These are phyloP conservation scores for Rhizopogon roseolus DNA, from an alignment of 768 basidiomycete genomes.

Conservation along the genomic window DNA sequence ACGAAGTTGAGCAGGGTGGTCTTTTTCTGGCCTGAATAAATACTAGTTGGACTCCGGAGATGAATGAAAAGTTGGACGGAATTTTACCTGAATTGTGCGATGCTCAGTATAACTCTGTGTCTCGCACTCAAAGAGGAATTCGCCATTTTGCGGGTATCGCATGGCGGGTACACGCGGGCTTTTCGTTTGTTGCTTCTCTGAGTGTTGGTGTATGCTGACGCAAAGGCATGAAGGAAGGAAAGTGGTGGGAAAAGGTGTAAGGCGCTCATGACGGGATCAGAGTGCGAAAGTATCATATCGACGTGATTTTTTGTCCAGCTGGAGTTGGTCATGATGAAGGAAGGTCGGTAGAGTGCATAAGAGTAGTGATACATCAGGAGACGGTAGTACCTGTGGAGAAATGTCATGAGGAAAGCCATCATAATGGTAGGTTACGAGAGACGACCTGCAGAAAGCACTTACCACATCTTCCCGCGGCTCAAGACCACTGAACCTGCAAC, in stretches of 20 bases:
- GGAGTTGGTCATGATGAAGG: slow-evolving; percentile 90
- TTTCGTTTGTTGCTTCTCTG: slow-evolving; percentile 86
- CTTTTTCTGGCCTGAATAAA: slow-evolving; percentile 80
- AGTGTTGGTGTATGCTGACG: slow-evolving; percentile 51
- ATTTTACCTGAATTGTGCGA: slow-evolving; percentile 86
- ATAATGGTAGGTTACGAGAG: background rate
- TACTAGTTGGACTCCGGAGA: background rate
- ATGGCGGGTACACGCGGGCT: slow-evolving; percentile 80
- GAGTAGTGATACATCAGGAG: slow-evolving; percentile 84
- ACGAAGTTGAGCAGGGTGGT: slow-evolving; percentile 75
- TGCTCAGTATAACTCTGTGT: slow-evolving; percentile 68
- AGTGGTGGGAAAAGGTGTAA: slow-evolving; percentile 42
- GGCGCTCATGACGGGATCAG: slow-evolving; percentile 44
- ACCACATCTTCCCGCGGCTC: slow-evolving; percentile 64
- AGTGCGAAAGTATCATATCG: slow-evolving; percentile 60
- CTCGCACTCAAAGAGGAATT: slow-evolving; percentile 49
- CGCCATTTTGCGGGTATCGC: slow-evolving; percentile 74
- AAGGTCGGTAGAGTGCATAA: slow-evolving; percentile 63
- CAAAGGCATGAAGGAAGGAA: slow-evolving; percentile 27
- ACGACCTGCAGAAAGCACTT: slow-evolving; percentile 13
- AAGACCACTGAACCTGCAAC: slow-evolving; percentile 47
- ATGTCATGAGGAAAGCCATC: background rate
- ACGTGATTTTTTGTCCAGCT: slow-evolving; percentile 91
- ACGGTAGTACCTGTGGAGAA: slow-evolving; percentile 87
- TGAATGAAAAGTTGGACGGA: slow-evolving; percentile 8